Base-by-base conservation (phyloP, 2,329 filamentous ascomycete genomes). In the Alternaria incomplexa region DNA sequence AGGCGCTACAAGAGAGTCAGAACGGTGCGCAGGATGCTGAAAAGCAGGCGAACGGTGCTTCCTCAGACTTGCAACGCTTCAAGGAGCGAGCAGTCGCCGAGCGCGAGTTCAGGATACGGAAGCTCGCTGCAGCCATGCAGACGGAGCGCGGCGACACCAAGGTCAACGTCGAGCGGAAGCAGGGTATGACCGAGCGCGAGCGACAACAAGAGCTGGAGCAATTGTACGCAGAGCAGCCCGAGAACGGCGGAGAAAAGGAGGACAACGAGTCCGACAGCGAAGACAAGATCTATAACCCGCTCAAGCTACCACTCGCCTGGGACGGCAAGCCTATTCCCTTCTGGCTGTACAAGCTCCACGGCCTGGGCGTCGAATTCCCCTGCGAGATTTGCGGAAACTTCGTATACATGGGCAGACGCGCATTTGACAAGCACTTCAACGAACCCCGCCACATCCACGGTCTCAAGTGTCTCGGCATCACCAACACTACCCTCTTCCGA, bases 321-420 rank as follows among this genome's bases (percentile, higher is more conserved):
- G 96, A 99, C 71, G 96, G 96, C 72, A 99, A 99, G 78, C 96
- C 96, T 0, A 99, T 99, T 73, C 96, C 96, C 0, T 99, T 96
- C 84, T 99, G 96, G 96, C 87, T 99, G 15, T 99, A 98, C 85
- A 96, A 97, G 72, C 86, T 99, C 15, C 96, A 99, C 77, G 96
- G 96, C 1, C 84, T 99, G 25, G 96, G 96, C 9, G 93, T 97
- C 12, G 96, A 99, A 73, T 97, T 97, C 71, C 87, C 91, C 0
- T 99, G 96, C 83, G 95, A 99, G 79, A 93, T 99, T 60, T 99
- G 96, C 77, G 96, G 96, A 59, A 98, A 98, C 81, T 97, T 93
- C 75, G 93, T 97, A n/a, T 98, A 98, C 83, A 97, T 97, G 91
- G 96, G 96, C 15, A 88, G 96, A 23, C 89, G 96, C 53, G 94